Conservation (phyloP, 176 grass and related monocot species). For the Canna indica region DNA sequence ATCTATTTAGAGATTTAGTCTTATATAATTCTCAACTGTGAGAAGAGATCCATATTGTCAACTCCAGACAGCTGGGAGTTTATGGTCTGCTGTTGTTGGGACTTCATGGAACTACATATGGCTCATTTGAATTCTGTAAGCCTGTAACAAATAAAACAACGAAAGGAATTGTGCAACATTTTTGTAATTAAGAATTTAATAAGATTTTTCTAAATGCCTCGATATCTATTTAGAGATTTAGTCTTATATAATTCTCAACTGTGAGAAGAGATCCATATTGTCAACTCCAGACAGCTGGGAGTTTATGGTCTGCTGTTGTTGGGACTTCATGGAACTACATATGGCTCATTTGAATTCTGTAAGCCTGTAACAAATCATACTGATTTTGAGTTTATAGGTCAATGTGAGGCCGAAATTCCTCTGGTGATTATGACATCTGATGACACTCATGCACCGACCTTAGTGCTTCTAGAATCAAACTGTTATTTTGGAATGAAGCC, state of each 20-base stretch:
- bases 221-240: too few species aligned
- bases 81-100: too few species aligned
- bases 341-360: not conserved
- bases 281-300: too few species aligned
- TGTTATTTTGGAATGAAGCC: constrained; percentile 86
- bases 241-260: too few species aligned
- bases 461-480: constrained; percentile 76
- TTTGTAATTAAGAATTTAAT: not conserved
- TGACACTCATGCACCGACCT: constrained; percentile 69
- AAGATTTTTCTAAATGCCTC: too few species aligned
- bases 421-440: constrained; percentile 97
- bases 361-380: not conserved
- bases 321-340: not conserved
- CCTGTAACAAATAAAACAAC: not conserved
- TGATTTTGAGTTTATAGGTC: constrained; percentile 19
- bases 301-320: too few species aligned
- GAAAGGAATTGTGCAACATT: not conserved
- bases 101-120: not conserved
- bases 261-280: too few species aligned
- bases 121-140: not conserved
- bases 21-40: too few species aligned
- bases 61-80: too few species aligned
- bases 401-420: constrained; percentile 49
- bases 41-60: too few species aligned
- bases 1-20: too few species aligned